Conservation (phyloP, 495 filamentous ascomycete genomes). For the Talaromyces stipitatus region DNA sequence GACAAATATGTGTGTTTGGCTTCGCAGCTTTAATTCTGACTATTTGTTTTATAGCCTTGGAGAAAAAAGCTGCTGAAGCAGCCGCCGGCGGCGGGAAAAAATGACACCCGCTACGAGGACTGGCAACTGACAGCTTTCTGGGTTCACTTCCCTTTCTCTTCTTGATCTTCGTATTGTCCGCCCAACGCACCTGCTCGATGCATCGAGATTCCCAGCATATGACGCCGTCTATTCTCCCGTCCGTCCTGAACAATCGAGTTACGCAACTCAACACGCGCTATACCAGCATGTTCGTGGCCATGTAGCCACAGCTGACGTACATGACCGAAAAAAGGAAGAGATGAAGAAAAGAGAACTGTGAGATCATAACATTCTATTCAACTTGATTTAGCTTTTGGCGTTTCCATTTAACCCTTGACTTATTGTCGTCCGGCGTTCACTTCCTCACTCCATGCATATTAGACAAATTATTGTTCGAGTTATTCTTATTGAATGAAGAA, state of each 20-base stretch:
- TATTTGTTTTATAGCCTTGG: slow-evolving; percentile 13
- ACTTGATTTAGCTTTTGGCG: background rate
- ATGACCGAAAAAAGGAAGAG: background rate
- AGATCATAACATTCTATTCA: background rate
- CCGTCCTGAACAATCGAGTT: too few species aligned
- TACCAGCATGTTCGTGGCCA: too few species aligned
- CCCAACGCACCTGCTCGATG: background rate
- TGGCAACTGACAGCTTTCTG: too few species aligned
- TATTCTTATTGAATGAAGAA: background rate
- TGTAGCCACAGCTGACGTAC: too few species aligned
- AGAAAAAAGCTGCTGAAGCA: slow-evolving; percentile 15
- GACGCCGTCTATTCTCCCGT: background rate
- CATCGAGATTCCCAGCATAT: background rate
- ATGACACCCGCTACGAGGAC: slow-evolving; percentile 3
- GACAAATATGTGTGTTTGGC: background rate
- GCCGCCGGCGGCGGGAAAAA: slow-evolving; percentile 14
- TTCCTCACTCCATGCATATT: background rate
- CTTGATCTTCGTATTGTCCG: background rate
- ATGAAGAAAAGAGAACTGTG: background rate
- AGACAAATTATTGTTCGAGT: background rate
- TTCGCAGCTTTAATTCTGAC: background rate
- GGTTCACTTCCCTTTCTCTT: background rate
- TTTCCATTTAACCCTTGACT: background rate
- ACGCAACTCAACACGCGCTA: too few species aligned
- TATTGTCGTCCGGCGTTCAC: too few species aligned